Percentiles rank a stretch among this genome's conserved stretches.
These are phyloP conservation scores for Luzula sylvatica DNA, from an alignment of 176 grass and related monocot species.

Conservation along the genomic window DNA sequence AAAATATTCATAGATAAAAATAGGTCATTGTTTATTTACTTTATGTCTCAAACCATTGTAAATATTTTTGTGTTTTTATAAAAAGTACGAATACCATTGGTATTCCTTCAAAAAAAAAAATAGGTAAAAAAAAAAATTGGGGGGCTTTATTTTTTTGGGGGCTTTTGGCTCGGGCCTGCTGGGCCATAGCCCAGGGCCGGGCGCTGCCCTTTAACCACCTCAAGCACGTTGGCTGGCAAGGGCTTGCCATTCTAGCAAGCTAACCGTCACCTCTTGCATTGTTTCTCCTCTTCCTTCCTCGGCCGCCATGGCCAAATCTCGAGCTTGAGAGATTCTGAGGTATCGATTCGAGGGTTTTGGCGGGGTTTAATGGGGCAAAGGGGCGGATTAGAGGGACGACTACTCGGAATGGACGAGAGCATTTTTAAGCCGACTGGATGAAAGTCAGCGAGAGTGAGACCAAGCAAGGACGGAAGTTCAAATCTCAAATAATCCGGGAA, in stretches of 20 bases:
- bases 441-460: not conserved
- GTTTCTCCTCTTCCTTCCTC: slow-evolving; percentile 8
- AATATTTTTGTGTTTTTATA: too few species aligned
- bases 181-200: too few species aligned
- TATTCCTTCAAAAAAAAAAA: too few species aligned
- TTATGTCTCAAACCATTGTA: too few species aligned
- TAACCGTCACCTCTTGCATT: slow-evolving; percentile 19
- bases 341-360: not conserved
- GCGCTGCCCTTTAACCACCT: slow-evolving; percentile 26
- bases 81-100: too few species aligned
- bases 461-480: not conserved
- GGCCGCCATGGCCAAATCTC: slow-evolving; percentile 25
- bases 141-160: too few species aligned
- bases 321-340: not conserved
- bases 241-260: slow-evolving; percentile 52
- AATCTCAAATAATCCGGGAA: not conserved
- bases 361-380: not conserved
- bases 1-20: too few species aligned
- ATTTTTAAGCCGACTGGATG: slow-evolving; percentile 12
- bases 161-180: too few species aligned
- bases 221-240: slow-evolving; percentile 34
- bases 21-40: too few species aligned
- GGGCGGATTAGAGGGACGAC: slow-evolving; percentile 19
- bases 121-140: too few species aligned
- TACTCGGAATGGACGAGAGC: slow-evolving; percentile 26